Percentiles rank a stretch among this genome's conserved stretches.
These are phyloP conservation scores for Sporothrix humicola DNA, from an alignment of 2,329 filamentous ascomycete genomes.

Conservation along the genomic window DNA sequence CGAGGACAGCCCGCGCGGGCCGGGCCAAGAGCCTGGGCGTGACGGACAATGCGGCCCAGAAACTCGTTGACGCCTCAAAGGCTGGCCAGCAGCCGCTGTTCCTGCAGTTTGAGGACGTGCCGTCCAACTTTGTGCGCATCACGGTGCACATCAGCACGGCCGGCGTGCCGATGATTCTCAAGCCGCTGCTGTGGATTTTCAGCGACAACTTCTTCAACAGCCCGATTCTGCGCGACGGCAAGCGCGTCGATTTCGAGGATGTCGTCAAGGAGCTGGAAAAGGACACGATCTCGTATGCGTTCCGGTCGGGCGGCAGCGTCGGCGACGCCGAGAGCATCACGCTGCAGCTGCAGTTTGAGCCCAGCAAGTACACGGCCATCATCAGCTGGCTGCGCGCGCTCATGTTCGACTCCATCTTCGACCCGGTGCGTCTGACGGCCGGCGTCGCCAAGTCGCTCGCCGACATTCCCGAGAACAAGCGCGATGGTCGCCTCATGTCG, in stretches of 20 bases:
- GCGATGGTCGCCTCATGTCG: constrained; percentile 75
- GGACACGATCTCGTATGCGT: constrained; percentile 83
- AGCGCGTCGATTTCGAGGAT: constrained; percentile 84
- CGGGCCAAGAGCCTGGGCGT: constrained; percentile 73
- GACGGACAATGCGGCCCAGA: constrained; percentile 72
- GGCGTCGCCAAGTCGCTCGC: constrained; percentile 80
- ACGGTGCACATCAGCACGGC: constrained; percentile 80
- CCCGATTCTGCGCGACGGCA: constrained; percentile 77
- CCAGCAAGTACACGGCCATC: constrained; percentile 81
- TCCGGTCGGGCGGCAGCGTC: constrained; percentile 70
- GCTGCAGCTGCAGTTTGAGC: constrained; percentile 84
- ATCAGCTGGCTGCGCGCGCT: constrained; percentile 85
- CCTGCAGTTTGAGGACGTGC: constrained; percentile 95
- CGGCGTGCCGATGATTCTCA: constrained; percentile 76
- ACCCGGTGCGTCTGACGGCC: constrained; percentile 68
- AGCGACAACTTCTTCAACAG: constrained; percentile 94
- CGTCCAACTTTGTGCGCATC: constrained; percentile 89
- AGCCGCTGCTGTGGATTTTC: constrained; percentile 84
- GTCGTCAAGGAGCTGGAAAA: constrained; percentile 89
- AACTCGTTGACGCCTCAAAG: constrained; percentile 72
- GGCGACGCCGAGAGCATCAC: constrained; percentile 82
- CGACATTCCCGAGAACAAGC: constrained; percentile 90
- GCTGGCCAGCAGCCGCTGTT: constrained; percentile 66
- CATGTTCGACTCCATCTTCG: constrained; percentile 88
- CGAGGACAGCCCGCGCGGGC: constrained; percentile 81